Evolutionary conservation across 2,329 filamentous ascomycete species (phyloP).

Genomic region (Cryphonectria carpinicola): DNA sequence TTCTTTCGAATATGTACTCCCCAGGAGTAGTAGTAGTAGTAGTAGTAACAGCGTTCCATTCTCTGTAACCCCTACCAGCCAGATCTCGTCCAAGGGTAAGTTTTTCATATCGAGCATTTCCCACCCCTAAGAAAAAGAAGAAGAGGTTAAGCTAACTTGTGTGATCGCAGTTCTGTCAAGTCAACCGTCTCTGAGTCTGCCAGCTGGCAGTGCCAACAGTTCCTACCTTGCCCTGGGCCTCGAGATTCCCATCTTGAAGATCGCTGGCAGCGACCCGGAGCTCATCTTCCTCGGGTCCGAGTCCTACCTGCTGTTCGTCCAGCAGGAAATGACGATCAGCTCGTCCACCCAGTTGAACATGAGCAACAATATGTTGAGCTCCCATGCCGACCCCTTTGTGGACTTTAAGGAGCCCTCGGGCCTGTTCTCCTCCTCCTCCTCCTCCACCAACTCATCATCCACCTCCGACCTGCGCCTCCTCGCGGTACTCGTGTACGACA

Average conservation of each 20-base stretch:
- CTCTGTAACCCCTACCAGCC: slow-evolving; percentile 14
- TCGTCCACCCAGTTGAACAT: slow-evolving; percentile 24
- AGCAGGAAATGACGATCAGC: slow-evolving; percentile 26
- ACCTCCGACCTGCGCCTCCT: slow-evolving; percentile 28
- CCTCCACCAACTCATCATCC: slow-evolving; percentile 26
- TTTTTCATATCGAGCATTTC: background rate
- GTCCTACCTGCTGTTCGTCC: slow-evolving; percentile 28
- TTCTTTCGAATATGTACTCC: slow-evolving; percentile 23
- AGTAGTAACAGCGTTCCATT: slow-evolving; percentile 18
- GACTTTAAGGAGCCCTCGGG: slow-evolving; percentile 33
- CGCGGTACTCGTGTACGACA: slow-evolving; percentile 22
- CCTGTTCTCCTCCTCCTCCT: slow-evolving; percentile 37
- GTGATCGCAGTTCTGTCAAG: slow-evolving; percentile 18
- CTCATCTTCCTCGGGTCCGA: slow-evolving; percentile 24
- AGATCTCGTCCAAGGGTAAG: slow-evolving; percentile 14
- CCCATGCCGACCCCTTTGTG: slow-evolving; percentile 28
- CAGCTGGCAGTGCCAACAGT: slow-evolving; percentile 10
- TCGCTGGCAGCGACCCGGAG: slow-evolving; percentile 23
- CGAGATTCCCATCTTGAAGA: slow-evolving; percentile 27
- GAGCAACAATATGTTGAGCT: slow-evolving; percentile 28
- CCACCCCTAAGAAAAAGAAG: background rate
- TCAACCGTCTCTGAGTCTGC: slow-evolving; percentile 22
- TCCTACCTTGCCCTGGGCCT: slow-evolving; percentile 26
- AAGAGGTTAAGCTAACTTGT: background rate
- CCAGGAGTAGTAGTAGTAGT: slow-evolving; percentile 29